Conservation (phyloP, 73 alveolate species). For the Uronychia binucleata region DNA sequence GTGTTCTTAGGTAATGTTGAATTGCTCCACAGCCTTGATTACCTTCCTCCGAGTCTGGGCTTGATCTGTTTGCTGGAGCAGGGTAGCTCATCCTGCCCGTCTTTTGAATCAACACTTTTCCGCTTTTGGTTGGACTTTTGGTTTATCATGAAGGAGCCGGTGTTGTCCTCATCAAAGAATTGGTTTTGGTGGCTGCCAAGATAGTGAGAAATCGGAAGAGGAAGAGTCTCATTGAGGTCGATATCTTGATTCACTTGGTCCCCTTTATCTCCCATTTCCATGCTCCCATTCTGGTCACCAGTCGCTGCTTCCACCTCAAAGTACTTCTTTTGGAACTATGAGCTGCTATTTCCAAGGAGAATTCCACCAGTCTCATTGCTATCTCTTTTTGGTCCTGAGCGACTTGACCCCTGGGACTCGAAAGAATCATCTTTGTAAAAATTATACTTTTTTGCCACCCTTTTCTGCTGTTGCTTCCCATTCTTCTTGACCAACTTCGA, state of each 20-base stretch:
- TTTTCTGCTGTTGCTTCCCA: neutral
- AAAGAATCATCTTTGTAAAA: neutral
- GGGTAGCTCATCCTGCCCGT: no score
- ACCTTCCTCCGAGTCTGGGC: neutral
- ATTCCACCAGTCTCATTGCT: no score
- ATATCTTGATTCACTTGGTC: neutral
- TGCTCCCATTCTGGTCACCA: no score
- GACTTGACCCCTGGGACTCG: neutral
- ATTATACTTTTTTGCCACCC: neutral
- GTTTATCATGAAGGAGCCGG: no score
- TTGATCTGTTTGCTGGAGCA: no score
- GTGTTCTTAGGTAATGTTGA: constrained; percentile 48
- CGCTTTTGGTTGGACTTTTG: no score
- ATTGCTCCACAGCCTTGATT: constrained; percentile 11
- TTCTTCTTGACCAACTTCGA: neutral
- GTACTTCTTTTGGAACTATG: no score
- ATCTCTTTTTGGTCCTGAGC: neutral
- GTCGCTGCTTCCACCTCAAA: no score
- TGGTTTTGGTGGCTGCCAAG: no score
- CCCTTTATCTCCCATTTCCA: neutral
- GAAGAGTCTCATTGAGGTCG: neutral
- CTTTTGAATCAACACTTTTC: no score
- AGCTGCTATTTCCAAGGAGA: no score
- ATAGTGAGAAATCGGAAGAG: neutral
- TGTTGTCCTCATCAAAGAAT: no score